A percentile compares a stretch with the other conserved stretches of the same genome.
phyloP scores from a whole-genome alignment of 2,329 filamentous ascomycete genomes.

The Colletotrichum godetiae region DNA sequence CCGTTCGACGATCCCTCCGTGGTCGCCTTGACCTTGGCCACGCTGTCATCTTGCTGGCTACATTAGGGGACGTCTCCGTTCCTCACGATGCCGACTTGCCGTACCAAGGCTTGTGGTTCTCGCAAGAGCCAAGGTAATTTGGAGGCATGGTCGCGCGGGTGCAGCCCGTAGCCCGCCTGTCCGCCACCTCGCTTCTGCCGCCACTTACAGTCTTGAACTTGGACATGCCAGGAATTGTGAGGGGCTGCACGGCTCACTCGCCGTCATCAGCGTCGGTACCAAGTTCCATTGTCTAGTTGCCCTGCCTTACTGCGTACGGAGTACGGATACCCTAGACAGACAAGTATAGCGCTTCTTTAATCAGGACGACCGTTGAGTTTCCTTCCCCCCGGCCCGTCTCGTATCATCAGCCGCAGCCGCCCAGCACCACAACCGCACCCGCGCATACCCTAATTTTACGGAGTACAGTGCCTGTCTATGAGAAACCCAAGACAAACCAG shows the following conservation, averaged over 20 bases:
- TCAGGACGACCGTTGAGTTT: neutral
- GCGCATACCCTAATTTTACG: constrained; percentile 27
- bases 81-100: constrained; percentile 33
- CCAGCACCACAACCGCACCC: constrained; percentile 7
- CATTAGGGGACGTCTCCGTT: constrained; percentile 9
- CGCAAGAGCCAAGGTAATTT: constrained; percentile 7
- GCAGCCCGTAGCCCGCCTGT: constrained; percentile 18
- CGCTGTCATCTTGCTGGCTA: constrained; percentile 26
- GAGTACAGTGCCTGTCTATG: neutral
- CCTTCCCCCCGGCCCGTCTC: constrained; percentile 13
- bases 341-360: neutral
- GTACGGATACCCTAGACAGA: neutral
- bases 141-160: neutral
- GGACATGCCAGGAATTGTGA: neutral
- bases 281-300: neutral
- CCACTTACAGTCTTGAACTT: neutral
- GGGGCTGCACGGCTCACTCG: neutral
- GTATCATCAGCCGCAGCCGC: constrained; percentile 28
- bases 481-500: neutral
- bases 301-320: neutral
- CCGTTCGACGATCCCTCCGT: neutral
- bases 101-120: constrained; percentile 29
- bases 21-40: constrained; percentile 8
- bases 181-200: constrained; percentile 23
- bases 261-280: neutral